phyloP scores from a whole-genome alignment of 305 asterid species.

The Lippia alba region DNA sequence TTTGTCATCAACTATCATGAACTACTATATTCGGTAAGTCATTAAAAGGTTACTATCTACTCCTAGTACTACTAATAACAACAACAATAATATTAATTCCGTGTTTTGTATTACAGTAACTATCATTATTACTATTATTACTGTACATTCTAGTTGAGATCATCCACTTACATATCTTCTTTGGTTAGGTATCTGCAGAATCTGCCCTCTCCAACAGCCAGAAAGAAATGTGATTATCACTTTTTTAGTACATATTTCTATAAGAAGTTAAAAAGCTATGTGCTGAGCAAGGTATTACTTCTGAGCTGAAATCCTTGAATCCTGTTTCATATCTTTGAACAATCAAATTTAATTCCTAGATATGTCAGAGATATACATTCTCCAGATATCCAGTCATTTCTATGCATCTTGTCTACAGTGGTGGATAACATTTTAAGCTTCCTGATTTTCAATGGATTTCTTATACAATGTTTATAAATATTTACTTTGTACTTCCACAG shows the following conservation, averaged over 20 bases:
- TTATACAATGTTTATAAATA: slow-evolving; percentile 7
- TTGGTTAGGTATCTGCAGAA: slow-evolving; percentile 82
- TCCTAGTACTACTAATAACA: neutral
- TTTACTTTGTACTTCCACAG: neutral
- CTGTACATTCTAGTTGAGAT: slow-evolving; percentile 35
- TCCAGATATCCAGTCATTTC: slow-evolving; percentile 14
- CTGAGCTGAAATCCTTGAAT: slow-evolving; percentile 34
- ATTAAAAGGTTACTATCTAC: slow-evolving; percentile 13
- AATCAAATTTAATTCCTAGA: slow-evolving; percentile 28
- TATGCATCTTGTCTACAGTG: slow-evolving; percentile 6
- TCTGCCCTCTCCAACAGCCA: slow-evolving; percentile 40
- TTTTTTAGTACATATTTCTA: slow-evolving; percentile 95
- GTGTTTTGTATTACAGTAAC: too few species aligned
- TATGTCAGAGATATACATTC: slow-evolving; percentile 10
- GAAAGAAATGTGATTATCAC: slow-evolving; percentile 52
- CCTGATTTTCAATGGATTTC: slow-evolving; percentile 11
- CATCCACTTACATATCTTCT: slow-evolving; percentile 36
- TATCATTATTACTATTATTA: neutral
- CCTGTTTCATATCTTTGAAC: slow-evolving; percentile 18
- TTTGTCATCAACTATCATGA: slow-evolving; percentile 86
- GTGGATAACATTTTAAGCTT: slow-evolving; percentile 19
- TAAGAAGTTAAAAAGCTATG: slow-evolving; percentile 75
- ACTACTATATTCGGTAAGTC: slow-evolving; percentile 87
- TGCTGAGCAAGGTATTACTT: slow-evolving; percentile 62
- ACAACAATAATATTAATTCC: neutral